phyloP scores from a whole-genome alignment of 1,284 basidiomycete genomes.

The Rhodofomes roseus region DNA sequence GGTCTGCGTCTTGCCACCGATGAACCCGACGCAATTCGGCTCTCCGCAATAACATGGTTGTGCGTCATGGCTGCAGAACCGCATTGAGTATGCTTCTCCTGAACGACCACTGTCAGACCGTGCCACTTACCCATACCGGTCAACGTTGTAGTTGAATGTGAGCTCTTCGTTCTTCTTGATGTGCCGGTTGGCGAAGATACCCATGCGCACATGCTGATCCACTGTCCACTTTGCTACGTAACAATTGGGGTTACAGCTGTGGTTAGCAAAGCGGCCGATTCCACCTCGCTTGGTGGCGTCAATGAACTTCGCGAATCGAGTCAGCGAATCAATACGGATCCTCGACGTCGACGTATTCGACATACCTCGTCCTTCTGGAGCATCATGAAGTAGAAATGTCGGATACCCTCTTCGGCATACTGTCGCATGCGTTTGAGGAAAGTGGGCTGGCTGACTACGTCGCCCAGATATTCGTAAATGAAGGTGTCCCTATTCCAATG shows the following conservation, averaged over 20 bases:
- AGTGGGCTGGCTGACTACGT: slow-evolving; percentile 85
- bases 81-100: no score
- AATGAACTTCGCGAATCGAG: slow-evolving; percentile 68
- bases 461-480: slow-evolving; percentile 98
- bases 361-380: slow-evolving; percentile 93
- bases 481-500: slow-evolving; percentile 69
- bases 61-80: slow-evolving; percentile 84
- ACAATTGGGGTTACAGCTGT: slow-evolving; percentile 97
- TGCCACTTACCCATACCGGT: slow-evolving; percentile 87
- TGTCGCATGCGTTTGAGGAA: slow-evolving; percentile 94
- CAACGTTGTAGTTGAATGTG: slow-evolving; percentile 99
- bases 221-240: slow-evolving; percentile 99
- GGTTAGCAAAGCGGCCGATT: slow-evolving; percentile 96
- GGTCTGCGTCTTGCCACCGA: slow-evolving; percentile 98
- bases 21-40: slow-evolving; percentile 91
- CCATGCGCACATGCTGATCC: slow-evolving; percentile 91
- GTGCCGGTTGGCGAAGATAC: slow-evolving; percentile 90
- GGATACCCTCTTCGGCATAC: slow-evolving; percentile 91
- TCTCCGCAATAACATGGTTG: slow-evolving; percentile 97
- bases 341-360: not conserved
- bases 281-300: slow-evolving; percentile 98
- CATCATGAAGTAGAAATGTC: slow-evolving; percentile 99
- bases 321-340: not conserved
- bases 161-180: slow-evolving; percentile 88
- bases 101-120: no score